Evolutionary conservation across 2,329 filamentous ascomycete species (phyloP).

Genomic region (Fusarium veterinarium): DNA sequence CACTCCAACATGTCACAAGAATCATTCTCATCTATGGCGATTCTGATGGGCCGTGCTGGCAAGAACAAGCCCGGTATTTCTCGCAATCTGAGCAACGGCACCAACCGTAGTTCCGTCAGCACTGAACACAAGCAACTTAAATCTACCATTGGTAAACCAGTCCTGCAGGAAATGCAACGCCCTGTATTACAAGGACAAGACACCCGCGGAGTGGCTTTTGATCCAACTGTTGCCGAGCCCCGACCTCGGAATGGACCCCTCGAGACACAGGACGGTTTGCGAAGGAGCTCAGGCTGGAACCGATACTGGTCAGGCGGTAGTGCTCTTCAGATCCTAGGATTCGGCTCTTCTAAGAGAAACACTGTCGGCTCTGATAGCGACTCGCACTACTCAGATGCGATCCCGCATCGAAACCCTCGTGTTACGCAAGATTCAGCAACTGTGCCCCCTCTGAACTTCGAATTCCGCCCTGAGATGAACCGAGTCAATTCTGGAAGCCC

Average conservation of each 20-base stretch:
- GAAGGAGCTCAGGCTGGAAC: constrained; percentile 80
- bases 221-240: constrained; percentile 49
- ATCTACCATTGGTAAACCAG: constrained; percentile 70
- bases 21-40: constrained; percentile 73
- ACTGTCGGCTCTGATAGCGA: constrained; percentile 67
- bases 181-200: constrained; percentile 53
- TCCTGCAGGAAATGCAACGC: constrained; percentile 57
- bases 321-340: constrained; percentile 72
- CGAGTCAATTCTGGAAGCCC: constrained; percentile 77
- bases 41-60: constrained; percentile 71
- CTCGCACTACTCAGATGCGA: constrained; percentile 64
- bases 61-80: constrained; percentile 57
- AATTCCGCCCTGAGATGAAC: constrained; percentile 71
- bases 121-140: constrained; percentile 73
- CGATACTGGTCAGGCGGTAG: constrained; percentile 81
- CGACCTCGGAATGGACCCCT: constrained; percentile 50
- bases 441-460: constrained; percentile 75
- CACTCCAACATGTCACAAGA: constrained; percentile 63
- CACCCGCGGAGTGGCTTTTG: constrained; percentile 56
- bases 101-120: constrained; percentile 59
- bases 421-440: constrained; percentile 75
- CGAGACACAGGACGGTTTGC: constrained; percentile 56
- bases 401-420: constrained; percentile 49
- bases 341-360: constrained; percentile 61
- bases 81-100: constrained; percentile 68